phyloP scores from a whole-genome alignment of 192 early-diverging fungal genomes.

The Coemansia sp. region DNA sequence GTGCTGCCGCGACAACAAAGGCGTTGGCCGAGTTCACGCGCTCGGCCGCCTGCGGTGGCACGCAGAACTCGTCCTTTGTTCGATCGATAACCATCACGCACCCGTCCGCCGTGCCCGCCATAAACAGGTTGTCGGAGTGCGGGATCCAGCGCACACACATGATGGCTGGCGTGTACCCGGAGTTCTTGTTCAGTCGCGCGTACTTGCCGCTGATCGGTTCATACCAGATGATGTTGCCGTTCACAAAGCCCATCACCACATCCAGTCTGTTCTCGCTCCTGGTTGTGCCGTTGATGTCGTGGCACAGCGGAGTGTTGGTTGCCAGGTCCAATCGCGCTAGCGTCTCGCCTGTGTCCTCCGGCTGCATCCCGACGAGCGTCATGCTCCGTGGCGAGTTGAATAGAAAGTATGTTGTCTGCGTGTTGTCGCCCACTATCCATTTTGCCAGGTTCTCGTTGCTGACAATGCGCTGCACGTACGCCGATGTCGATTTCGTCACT shows the following conservation, averaged over 20 bases:
- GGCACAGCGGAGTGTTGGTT: slow-evolving; percentile 77
- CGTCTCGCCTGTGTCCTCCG: slow-evolving; percentile 56
- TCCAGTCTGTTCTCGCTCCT: slow-evolving; percentile 73
- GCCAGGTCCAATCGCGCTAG: slow-evolving; percentile 77
- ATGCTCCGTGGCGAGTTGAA: slow-evolving; percentile 41
- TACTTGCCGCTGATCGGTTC: slow-evolving; percentile 88
- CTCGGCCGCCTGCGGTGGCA: slow-evolving; percentile 16
- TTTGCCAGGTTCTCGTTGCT: slow-evolving; percentile 69
- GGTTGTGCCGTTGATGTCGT: slow-evolving; percentile 80
- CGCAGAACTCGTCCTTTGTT: slow-evolving; percentile 75
- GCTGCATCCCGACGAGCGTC: slow-evolving; percentile 42
- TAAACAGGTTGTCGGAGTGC: slow-evolving; percentile 78
- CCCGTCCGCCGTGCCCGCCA: slow-evolving; percentile 85
- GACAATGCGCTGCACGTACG: slow-evolving; percentile 69
- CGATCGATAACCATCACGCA: slow-evolving; percentile 83
- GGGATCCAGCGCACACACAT: slow-evolving; percentile 91
- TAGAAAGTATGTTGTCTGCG: slow-evolving; percentile 23
- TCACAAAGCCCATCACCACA: slow-evolving; percentile 79
- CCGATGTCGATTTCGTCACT: slow-evolving; percentile 73
- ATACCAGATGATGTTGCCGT: slow-evolving; percentile 83
- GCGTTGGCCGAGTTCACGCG: slow-evolving; percentile 4
- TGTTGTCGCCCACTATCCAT: slow-evolving; percentile 19
- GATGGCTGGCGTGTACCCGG: slow-evolving; percentile 67
- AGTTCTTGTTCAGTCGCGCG: slow-evolving; percentile 78
- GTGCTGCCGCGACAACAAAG: slow-evolving; percentile 51